Percentiles rank a stretch among this genome's conserved stretches.
These are phyloP conservation scores for Curvularia lunata DNA, from an alignment of 2,329 filamentous ascomycete species.

Conservation along the genomic window DNA sequence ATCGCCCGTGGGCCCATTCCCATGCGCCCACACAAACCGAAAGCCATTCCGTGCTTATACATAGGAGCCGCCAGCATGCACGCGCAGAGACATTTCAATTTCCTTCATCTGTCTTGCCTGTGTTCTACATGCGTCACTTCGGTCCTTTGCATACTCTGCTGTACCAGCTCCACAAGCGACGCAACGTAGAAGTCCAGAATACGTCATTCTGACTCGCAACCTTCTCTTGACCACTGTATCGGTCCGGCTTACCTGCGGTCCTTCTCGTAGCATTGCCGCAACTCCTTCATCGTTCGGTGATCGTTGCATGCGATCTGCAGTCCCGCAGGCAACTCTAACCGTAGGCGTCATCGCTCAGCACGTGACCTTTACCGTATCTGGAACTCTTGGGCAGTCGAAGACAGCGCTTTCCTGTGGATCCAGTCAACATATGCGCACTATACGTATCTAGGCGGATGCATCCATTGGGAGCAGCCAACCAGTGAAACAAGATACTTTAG, in stretches of 20 bases:
- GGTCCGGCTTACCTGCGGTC: background rate
- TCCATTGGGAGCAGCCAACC: background rate
- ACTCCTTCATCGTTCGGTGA: background rate
- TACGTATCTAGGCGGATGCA: background rate
- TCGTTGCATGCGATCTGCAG: background rate
- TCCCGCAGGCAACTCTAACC: background rate
- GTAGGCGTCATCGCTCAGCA: background rate
- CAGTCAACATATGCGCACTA: background rate
- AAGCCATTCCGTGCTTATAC: background rate
- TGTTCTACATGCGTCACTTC: background rate
- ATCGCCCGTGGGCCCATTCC: background rate
- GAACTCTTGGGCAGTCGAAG: background rate
- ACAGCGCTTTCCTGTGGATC: background rate
- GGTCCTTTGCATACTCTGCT: background rate
- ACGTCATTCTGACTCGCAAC: conserved; percentile 6
- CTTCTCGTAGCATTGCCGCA: background rate
- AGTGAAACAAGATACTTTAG: background rate
- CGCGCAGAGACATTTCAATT: background rate
- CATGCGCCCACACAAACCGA: too few relatives aligned
- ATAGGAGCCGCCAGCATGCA: background rate
- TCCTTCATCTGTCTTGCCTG: background rate
- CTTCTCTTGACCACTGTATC: background rate
- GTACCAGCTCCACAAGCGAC: conserved; percentile 10
- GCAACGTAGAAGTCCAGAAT: conserved; percentile 3
- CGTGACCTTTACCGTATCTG: background rate